Conservation (phyloP, 306 rosid species). For the Boehmeria nivea region DNA sequence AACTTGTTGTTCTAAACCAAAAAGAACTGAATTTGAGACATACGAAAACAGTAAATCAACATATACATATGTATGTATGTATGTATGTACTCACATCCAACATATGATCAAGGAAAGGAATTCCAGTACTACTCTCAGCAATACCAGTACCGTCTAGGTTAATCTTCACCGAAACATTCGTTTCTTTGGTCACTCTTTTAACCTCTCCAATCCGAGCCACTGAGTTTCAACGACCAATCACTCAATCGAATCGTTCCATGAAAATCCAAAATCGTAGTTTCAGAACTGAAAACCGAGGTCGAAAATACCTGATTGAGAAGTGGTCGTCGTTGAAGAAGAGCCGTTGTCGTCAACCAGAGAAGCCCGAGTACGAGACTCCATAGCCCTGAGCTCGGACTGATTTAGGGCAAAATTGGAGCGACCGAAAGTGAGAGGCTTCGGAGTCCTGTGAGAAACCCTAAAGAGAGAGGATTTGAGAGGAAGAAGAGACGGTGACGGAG, state of each 20-base stretch:
- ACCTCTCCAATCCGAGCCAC: constrained; percentile 83
- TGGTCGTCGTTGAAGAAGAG: constrained; percentile 32
- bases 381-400: constrained; percentile 21
- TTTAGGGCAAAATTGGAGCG: constrained; percentile 27
- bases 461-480: constrained; percentile 36
- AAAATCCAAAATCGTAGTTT: too few species aligned
- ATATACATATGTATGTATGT: not conserved
- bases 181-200: constrained; percentile 79
- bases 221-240: constrained; percentile 18
- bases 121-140: constrained; percentile 71
- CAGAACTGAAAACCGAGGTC: too few species aligned
- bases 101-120: constrained; percentile 98
- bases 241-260: not conserved
- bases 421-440: constrained; percentile 6
- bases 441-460: constrained; percentile 27
- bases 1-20: too few species aligned
- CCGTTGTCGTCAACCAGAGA: constrained; percentile 39
- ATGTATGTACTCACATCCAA: constrained; percentile 47
- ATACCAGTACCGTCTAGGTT: constrained; percentile 83
- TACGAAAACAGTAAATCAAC: not conserved
- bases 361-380: constrained; percentile 28
- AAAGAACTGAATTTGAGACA: not conserved
- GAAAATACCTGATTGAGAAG: constrained; percentile 37
- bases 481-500: constrained; percentile 27
- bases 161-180: constrained; percentile 73